Percentiles rank a stretch among this genome's conserved stretches.
Evolutionary conservation across 345 rosid species (phyloP).

Genomic region (Gossypium thurberi): DNA sequence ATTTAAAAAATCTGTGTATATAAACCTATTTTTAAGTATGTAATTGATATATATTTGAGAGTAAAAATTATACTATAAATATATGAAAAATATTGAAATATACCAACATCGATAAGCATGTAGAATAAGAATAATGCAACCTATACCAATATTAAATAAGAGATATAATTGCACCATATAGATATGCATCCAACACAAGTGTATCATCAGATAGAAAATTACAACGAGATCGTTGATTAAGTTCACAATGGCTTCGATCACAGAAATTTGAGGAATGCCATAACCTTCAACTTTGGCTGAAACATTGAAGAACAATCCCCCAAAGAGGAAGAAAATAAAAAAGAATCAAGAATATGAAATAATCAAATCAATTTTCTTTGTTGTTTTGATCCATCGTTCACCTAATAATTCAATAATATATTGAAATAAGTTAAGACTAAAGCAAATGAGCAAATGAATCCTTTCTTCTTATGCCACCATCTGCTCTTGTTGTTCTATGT

Average conservation of each 20-base stretch:
- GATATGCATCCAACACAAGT: no score
- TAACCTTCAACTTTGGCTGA: neutral
- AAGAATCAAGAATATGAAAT: neutral
- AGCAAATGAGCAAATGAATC: conserved; percentile 1
- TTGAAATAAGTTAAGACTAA: neutral
- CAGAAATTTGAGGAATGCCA: neutral
- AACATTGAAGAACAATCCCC: neutral
- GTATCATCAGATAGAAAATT: neutral
- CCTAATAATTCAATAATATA: conserved; percentile 16
- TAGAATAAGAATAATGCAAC: no score
- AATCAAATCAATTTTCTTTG: neutral
- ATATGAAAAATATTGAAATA: no score
- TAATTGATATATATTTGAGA: no score
- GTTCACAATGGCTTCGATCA: neutral
- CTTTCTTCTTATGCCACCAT: conserved; percentile 59
- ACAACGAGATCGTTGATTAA: neutral
- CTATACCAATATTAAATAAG: no score
- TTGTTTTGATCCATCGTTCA: neutral
- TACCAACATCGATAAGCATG: no score
- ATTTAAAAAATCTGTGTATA: no score
- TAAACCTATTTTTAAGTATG: no score
- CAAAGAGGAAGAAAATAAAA: neutral
- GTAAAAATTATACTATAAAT: no score
- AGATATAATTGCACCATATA: no score
- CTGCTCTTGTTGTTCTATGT: conserved; percentile 75